Base-by-base conservation (phyloP, 1,284 basidiomycete species). In the Puccinia hordei region DNA sequence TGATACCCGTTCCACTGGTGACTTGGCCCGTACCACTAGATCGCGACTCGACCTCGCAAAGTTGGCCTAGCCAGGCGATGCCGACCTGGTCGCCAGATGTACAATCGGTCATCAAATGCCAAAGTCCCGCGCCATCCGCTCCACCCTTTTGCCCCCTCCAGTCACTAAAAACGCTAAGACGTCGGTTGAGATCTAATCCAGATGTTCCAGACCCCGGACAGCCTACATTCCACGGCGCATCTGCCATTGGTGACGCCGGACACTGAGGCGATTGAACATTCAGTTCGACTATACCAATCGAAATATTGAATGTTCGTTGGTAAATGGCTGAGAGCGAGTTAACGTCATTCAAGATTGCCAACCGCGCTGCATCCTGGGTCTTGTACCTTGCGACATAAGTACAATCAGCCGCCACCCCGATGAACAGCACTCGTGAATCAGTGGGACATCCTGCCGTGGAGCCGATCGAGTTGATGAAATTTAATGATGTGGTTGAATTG, bases 81-180 rank as follows among this genome's bases (percentile, higher is more conserved):
- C 93, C 93, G 73, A 95, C 92, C 87, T 95, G 93, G 15, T 83
- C 83, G 73, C 84, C 72, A 24, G 59, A 92, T 19, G 91, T 90
- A 86, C 93, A 94, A 24, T 91, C 91, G 82, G 91, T 94, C 91
- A 95, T 92, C 17, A 97, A 87, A 87, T 95, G 93, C 92, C 93
- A 95, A 38, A 97, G 88, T 0, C 93, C 94, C 22, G 89, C 89
- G 3, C 83, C 83, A 71, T 83, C 83, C 6, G 27, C 82, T 8
- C 82, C 86, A 24, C 90, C 89, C 83, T 91, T 90, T 77, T 87
- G 84, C 0, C 93, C 93, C 81, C 93, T 88, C 94, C 94, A 96
- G 77, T 90, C 87, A 24, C 92, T 93, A 85, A 97, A 95, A 17
- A 90, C 85, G 33, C 92, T 93, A 33, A 96, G 88, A 2, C 93